phyloP scores from a whole-genome alignment of 129 eudicot species.

The Flaveria linearis region DNA sequence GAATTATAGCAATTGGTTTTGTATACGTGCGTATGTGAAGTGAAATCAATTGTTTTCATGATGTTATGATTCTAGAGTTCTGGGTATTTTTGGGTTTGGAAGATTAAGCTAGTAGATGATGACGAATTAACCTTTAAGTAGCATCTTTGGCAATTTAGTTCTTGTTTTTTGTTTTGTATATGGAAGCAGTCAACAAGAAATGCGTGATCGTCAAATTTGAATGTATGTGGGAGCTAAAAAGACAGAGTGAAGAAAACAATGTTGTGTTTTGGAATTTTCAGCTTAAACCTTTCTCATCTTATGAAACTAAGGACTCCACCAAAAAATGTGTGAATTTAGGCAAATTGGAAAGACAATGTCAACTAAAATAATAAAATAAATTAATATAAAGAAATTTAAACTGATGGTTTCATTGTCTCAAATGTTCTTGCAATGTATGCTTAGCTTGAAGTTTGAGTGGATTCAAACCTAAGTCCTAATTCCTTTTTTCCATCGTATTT shows the following conservation, averaged over 20 bases:
- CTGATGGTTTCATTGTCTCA: too few species aligned
- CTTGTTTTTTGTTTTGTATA: neutral
- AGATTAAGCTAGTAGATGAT: constrained; percentile 10
- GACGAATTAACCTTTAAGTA: constrained; percentile 4
- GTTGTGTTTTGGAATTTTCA: too few species aligned
- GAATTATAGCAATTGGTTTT: neutral
- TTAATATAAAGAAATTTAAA: too few species aligned
- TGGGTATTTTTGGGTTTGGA: constrained; percentile 18
- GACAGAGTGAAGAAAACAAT: too few species aligned
- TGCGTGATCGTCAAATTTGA: constrained; percentile 1
- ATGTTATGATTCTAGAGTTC: neutral
- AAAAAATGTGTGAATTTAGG: too few species aligned
- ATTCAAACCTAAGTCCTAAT: too few species aligned
- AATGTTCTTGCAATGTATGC: too few species aligned
- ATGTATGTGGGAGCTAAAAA: neutral
- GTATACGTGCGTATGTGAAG: neutral
- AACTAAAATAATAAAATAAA: too few species aligned
- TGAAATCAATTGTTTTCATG: constrained; percentile 3
- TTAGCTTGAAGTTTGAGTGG: too few species aligned
- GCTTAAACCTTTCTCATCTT: too few species aligned
- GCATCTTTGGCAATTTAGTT: neutral
- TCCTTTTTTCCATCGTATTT: neutral
- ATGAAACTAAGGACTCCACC: too few species aligned
- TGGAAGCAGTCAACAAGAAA: constrained; percentile 10
- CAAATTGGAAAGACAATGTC: too few species aligned